Evolutionary conservation across 2,329 filamentous ascomycete species (phyloP), one percentile per base, ranked within the genome.

Genomic region (Exophiala spinifera): DNA sequence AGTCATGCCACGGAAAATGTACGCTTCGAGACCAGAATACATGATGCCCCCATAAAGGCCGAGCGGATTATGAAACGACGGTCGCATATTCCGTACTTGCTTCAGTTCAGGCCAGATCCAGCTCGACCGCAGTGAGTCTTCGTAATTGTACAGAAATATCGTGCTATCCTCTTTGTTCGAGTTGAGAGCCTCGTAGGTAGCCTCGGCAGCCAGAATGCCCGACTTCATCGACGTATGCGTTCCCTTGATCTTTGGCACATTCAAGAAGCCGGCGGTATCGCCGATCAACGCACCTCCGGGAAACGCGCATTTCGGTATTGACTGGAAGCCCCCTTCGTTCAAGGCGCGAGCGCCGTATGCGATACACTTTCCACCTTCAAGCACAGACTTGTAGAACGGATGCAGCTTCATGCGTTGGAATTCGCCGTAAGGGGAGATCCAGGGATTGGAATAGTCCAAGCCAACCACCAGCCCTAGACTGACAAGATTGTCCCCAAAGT

Each of bases 341-440:
- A 99, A 79, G 1, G 92, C 89, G 55, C 94, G 84, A 4, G 94
- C 94, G 56, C 88, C 94, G 69, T 99, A 99, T 0, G 94, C 96
- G 62, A 99, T 91, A 71, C 94, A 97, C 76, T 95, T 96, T 62
- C 94, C 94, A 56, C 92, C 92, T 72, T 97, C 89, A n/a, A 99
- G 81, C 15, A 91, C 85, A 4, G 84, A 79, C 62, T 80, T 85
- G 78, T 95, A 97, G 46, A 95, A 75, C n/a, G 94, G 91, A 72
- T 99, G 94, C 64, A 92, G 88, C 80, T 99, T 99, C 79, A 99
- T 86, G 78, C 95, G 96, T 72, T 99, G 94, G 72, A 99, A 99
- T 70, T 99, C 94, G 54, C 85, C 83, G 69, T 97, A 99, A 0
- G 94, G 94, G 3, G 91, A 94, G 51, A 97, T 74, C 90, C 92